These are phyloP conservation scores for Suillus discolor DNA, from an alignment of 768 basidiomycete genomes.

Conservation along the genomic window DNA sequence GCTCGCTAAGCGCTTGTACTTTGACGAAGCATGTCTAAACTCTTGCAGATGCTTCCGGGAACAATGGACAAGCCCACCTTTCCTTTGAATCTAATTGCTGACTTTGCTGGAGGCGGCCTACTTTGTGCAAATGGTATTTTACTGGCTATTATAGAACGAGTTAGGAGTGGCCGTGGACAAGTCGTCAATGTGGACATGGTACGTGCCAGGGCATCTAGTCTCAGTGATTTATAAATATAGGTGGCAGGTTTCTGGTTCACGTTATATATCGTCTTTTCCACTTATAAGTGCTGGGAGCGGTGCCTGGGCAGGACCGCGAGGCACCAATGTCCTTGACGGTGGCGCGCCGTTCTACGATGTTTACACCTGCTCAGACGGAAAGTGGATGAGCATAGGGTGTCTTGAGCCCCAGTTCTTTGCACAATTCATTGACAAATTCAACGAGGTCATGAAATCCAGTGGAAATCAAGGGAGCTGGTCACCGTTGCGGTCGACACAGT, in stretches of 20 bases:
- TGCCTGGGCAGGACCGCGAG: constrained; percentile 48
- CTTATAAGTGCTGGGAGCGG: constrained; percentile 46
- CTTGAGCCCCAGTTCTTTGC: constrained; percentile 74
- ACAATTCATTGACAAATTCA: constrained; percentile 58
- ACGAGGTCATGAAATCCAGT: constrained; percentile 47
- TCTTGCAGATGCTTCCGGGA: constrained; percentile 66
- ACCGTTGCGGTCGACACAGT: constrained; percentile 50
- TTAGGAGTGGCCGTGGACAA: constrained; percentile 67
- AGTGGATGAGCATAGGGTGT: constrained; percentile 78
- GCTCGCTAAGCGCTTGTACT: constrained; percentile 13
- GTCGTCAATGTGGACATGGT: constrained; percentile 81
- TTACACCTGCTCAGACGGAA: constrained; percentile 71
- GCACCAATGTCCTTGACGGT: constrained; percentile 68
- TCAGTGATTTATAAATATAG: background rate
- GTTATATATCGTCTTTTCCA: constrained; percentile 76
- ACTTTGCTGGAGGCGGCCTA: constrained; percentile 83
- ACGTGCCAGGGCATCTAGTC: constrained; percentile 12
- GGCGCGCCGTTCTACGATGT: constrained; percentile 79
- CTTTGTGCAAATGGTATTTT: constrained; percentile 74
- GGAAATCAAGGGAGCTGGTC: constrained; percentile 52
- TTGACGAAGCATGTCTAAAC: background rate
- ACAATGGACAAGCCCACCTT: constrained; percentile 62
- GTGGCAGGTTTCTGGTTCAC: constrained; percentile 74
- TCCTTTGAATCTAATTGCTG: constrained; percentile 77
- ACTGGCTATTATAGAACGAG: constrained; percentile 71